Evolutionary conservation across 345 rosid genomes (phyloP).

Genomic region (Kernera saxatilis): DNA sequence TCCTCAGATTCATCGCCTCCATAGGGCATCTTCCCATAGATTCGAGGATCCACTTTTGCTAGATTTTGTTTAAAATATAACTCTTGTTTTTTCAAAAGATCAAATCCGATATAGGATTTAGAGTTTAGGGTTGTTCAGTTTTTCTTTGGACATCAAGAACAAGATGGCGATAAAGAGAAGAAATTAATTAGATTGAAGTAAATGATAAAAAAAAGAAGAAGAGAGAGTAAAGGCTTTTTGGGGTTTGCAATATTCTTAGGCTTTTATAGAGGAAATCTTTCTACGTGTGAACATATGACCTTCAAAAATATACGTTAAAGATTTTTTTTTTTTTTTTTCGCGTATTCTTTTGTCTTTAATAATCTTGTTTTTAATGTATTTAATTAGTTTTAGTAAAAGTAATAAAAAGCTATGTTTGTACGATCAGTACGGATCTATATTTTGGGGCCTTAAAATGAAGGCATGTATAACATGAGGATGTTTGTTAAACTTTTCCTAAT

Average conservation of each 20-base stretch:
- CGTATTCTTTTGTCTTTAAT: background rate
- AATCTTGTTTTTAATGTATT: background rate
- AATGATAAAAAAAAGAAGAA: background rate
- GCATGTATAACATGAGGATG: slow-evolving; percentile 10
- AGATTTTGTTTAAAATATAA: background rate
- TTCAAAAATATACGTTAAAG: background rate
- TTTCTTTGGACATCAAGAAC: slow-evolving; percentile 9
- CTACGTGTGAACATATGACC: slow-evolving; percentile 33
- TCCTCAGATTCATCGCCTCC: slow-evolving; percentile 40
- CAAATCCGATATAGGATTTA: background rate
- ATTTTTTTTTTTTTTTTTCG: background rate
- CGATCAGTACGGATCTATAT: slow-evolving; percentile 1
- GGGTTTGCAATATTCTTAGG: background rate
- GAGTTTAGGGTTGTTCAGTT: slow-evolving; percentile 3
- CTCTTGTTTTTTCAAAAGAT: background rate
- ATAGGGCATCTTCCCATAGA: slow-evolving; percentile 46
- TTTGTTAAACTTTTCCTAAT: slow-evolving; percentile 6
- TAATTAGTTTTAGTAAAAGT: background rate
- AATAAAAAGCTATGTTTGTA: background rate
- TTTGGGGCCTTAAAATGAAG: background rate
- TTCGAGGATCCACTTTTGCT: slow-evolving; percentile 33
- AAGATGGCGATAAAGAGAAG: slow-evolving; percentile 11
- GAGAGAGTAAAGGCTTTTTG: slow-evolving; percentile 7
- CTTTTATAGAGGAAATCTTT: slow-evolving; percentile 11
- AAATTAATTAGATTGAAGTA: slow-evolving; percentile 6